Base-by-base conservation (phyloP, 2,329 filamentous ascomycete species). In the Aspergillus fijiensis region DNA sequence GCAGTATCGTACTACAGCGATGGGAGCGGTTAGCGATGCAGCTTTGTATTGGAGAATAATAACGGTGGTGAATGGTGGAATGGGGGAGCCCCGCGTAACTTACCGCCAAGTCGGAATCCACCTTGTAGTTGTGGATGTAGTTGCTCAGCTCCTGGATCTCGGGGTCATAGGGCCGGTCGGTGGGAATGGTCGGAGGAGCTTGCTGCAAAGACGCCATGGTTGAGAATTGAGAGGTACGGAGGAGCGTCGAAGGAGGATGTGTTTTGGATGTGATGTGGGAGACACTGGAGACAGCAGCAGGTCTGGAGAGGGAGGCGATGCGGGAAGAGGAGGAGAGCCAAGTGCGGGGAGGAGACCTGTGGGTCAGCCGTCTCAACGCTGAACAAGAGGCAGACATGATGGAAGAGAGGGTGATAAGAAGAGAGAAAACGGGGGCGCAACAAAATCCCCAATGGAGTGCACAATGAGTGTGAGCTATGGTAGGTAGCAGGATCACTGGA, bases 141-240 rank as follows among this genome's bases (percentile, higher is more conserved):
- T 85, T 87, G 64, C 94, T 94, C 83, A 99, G 96, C 76, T 98
- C 93, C 78, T 87, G 88, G 78, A 98, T 95, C 81, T 97, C 94
- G 65, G 90, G 87, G 76, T 98, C 94, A 79, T 94, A 97, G 68
- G 87, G 84, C 75, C 84, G 73, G 51, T 75, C 67, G 47, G 66
- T 65, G 23, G 72, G 67, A 19, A 72, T 69, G 51, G 74, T 60
- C n/a, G 77, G 74, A 31, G 74, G 71, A 58, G 73, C 70, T 55
- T 72, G 74, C 59, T 74, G 73, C 65, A 76, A 72, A 53, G 77
- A 67, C 53, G 76, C 62, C 71, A 79, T 78, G 61, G 77, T 80
- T 50, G 78, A 80, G 64, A 80, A 80, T 51, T 65, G 67, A 33
- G 75, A 69, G 52, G 69, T 63, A 45, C 66, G 67, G 55, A 72